Conservation (phyloP, 2,329 filamentous ascomycete genomes). For the Alternaria ethzedia region DNA sequence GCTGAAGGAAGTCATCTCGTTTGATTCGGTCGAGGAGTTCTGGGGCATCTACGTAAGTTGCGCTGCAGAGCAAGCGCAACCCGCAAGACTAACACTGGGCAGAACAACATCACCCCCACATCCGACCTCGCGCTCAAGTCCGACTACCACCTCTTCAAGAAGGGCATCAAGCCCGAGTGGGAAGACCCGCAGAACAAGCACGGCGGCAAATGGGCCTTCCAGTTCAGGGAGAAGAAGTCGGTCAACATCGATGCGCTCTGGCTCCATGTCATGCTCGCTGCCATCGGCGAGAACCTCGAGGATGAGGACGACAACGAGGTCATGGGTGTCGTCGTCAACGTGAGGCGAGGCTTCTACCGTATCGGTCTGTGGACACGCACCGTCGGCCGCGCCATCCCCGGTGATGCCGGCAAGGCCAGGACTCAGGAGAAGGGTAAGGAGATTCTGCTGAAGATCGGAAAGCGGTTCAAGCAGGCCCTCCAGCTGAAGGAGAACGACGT, state of each 20-base stretch:
- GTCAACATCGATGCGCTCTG: conserved; percentile 94
- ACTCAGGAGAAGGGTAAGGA: conserved; percentile 83
- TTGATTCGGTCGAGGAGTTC: conserved; percentile 98
- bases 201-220: conserved; percentile 98
- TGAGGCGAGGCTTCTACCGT: conserved; percentile 97
- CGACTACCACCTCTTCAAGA: conserved; percentile 99
- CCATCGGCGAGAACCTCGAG: conserved; percentile 97
- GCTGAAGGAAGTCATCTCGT: conserved; percentile 97
- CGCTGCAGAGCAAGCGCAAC: background rate
- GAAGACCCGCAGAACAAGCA: conserved; percentile 99
- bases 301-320: conserved; percentile 93
- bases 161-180: conserved; percentile 96
- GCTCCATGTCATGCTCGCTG: conserved; percentile 95
- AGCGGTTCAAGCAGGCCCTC: conserved; percentile 90
- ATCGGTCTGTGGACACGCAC: conserved; percentile 97
- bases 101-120: conserved; percentile 99
- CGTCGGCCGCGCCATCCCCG: conserved; percentile 81
- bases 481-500: conserved; percentile 76
- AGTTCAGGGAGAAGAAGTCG: conserved; percentile 93
- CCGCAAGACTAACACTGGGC: conserved; percentile 16
- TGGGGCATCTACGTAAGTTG: conserved; percentile 95
- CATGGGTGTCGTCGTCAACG: conserved; percentile 99
- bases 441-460: conserved; percentile 82
- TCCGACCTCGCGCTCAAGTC: conserved; percentile 97
- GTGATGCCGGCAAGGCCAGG: conserved; percentile 78